These are phyloP conservation scores for Verticillium dahliae DNA, from an alignment of 2,329 filamentous ascomycete species.

Conservation along the genomic window DNA sequence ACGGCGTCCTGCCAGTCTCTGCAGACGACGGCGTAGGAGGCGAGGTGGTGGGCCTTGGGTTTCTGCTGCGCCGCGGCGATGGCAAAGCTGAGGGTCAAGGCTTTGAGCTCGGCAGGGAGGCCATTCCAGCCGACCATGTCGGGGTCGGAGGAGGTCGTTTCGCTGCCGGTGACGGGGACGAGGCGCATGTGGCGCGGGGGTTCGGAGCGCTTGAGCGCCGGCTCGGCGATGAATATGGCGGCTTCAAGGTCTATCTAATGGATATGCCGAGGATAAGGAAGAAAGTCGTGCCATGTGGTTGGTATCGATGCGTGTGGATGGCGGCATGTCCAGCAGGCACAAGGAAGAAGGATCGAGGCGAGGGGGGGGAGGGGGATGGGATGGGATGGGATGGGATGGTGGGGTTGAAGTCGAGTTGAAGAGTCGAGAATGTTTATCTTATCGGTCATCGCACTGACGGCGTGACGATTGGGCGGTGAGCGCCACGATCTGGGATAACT, in stretches of 20 bases:
- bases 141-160: neutral
- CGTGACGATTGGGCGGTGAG: neutral
- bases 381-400: neutral
- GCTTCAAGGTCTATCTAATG: neutral
- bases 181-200: neutral
- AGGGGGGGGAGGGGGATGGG: neutral
- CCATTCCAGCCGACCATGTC: slow-evolving; percentile 12
- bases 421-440: neutral
- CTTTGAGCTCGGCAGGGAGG: slow-evolving; percentile 10
- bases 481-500: too few species aligned
- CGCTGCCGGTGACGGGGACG: neutral
- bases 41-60: neutral
- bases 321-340: neutral
- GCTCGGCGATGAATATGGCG: neutral
- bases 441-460: neutral
- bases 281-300: neutral
- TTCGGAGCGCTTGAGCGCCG: neutral
- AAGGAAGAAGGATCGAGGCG: neutral
- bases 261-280: neutral
- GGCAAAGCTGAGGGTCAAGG: slow-evolving; percentile 5
- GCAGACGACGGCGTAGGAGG: slow-evolving; percentile 18
- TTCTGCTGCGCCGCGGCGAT: neutral
- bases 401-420: neutral
- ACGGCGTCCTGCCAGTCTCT: slow-evolving; percentile 17
- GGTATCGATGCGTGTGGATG: too few species aligned